phyloP scores from a whole-genome alignment of 768 basidiomycete species.

The Calvatia gigantea region DNA sequence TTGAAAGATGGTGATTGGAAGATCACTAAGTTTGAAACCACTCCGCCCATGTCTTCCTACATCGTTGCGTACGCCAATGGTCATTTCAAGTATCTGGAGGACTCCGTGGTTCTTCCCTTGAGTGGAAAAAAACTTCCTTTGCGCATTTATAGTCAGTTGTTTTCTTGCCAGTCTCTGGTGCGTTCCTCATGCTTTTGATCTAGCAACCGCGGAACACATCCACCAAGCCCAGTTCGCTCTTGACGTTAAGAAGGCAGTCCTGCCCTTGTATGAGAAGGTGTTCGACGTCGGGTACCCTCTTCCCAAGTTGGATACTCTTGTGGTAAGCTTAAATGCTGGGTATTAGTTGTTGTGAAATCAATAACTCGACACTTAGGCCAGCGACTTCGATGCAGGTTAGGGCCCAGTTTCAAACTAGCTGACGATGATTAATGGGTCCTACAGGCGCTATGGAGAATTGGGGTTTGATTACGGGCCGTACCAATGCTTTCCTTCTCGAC shows the following conservation, averaged over 20 bases:
- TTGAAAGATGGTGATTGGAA: constrained; percentile 57
- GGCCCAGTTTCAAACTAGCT: not conserved
- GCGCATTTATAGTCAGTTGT: constrained; percentile 70
- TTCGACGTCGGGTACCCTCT: constrained; percentile 92
- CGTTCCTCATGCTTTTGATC: not conserved
- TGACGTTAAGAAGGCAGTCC: constrained; percentile 75
- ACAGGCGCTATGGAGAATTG: constrained; percentile 92
- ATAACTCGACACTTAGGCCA: constrained; percentile 38
- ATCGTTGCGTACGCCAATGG: constrained; percentile 88
- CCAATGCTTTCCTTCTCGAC: constrained; percentile 76
- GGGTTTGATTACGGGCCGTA: constrained; percentile 90
- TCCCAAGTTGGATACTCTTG: constrained; percentile 92
- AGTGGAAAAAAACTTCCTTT: constrained; percentile 80
- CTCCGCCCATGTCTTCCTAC: constrained; percentile 87
- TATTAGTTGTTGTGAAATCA: not conserved
- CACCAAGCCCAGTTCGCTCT: constrained; percentile 84
- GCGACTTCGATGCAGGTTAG: constrained; percentile 83
- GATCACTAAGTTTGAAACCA: constrained; percentile 74
- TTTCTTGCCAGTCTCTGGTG: not conserved
- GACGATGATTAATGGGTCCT: constrained; percentile 2
- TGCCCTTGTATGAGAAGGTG: constrained; percentile 89
- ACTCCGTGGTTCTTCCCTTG: constrained; percentile 73
- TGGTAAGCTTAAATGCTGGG: constrained; percentile 40
- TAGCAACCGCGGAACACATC: constrained; percentile 80
- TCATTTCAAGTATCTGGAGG: constrained; percentile 68